These are phyloP conservation scores for Backusella parvicylindrica DNA, from an alignment of 192 early-diverging fungal species.

Conservation along the genomic window DNA sequence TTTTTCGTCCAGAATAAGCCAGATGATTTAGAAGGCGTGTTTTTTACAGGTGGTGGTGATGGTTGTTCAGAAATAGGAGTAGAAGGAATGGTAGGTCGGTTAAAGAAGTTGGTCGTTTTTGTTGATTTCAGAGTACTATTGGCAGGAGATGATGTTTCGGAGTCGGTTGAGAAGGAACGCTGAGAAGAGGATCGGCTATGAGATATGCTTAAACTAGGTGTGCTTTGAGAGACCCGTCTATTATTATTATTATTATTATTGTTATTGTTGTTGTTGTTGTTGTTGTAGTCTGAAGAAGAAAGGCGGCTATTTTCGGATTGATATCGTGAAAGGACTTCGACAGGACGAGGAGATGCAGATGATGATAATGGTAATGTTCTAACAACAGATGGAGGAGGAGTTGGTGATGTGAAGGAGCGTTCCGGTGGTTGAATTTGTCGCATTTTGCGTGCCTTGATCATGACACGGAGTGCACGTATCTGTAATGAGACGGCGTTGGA, in stretches of 20 bases:
- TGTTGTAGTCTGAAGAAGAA: not conserved
- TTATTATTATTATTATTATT: not conserved
- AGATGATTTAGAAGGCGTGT: not conserved
- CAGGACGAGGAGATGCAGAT: not conserved
- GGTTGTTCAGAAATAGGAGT: not conserved
- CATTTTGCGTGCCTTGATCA: conserved; percentile 55
- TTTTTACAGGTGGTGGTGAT: not conserved
- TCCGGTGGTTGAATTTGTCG: conserved; percentile 10
- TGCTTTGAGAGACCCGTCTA: not conserved
- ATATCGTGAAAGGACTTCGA: not conserved
- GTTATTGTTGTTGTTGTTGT: too few species aligned
- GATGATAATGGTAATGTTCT: not conserved
- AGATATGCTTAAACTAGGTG: not conserved
- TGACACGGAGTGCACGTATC: conserved; percentile 48
- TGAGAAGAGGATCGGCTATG: not conserved
- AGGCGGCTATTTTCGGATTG: not conserved
- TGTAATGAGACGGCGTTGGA: conserved; percentile 63
- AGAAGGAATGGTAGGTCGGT: not conserved
- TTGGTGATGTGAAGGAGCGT: not conserved
- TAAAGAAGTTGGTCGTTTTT: not conserved
- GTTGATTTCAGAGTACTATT: not conserved
- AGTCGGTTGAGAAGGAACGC: not conserved
- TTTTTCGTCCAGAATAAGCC: not conserved
- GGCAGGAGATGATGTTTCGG: not conserved
- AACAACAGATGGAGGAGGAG: not conserved